These are phyloP conservation scores for Fusarium incarnatum DNA, from an alignment of 2,329 filamentous ascomycete species.

Conservation along the genomic window DNA sequence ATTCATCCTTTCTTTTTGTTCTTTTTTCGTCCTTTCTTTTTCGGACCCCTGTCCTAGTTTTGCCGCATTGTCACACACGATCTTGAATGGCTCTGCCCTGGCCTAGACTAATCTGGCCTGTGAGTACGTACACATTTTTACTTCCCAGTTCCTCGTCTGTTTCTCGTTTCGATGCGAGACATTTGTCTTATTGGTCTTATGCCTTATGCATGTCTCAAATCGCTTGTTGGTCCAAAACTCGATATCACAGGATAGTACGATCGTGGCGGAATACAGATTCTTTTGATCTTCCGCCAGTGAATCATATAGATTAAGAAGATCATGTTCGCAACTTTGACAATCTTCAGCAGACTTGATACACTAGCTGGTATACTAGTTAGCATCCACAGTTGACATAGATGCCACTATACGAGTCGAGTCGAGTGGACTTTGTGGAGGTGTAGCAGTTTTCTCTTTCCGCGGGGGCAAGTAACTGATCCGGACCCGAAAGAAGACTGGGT, in stretches of 20 bases:
- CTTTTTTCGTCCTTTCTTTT: background rate
- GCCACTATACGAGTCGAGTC: background rate
- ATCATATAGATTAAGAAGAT: background rate
- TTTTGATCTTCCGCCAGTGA: background rate
- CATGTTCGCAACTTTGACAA: background rate
- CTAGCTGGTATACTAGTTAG: background rate
- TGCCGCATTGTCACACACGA: constrained; percentile 31
- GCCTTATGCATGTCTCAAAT: background rate
- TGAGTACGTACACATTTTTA: background rate
- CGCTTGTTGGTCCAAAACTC: background rate
- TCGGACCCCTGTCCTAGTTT: constrained; percentile 18
- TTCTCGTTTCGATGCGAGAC: background rate
- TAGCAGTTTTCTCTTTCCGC: background rate
- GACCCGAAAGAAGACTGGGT: background rate
- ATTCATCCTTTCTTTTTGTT: background rate
- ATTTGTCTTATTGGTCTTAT: background rate
- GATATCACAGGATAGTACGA: background rate
- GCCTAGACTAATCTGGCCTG: too few relatives aligned
- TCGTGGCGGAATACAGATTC: background rate
- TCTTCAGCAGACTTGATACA: background rate
- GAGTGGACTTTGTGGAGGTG: background rate
- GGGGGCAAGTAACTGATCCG: background rate
- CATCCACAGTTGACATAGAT: background rate
- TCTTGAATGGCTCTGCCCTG: background rate
- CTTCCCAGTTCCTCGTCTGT: background rate